Evolutionary conservation across 2,329 filamentous ascomycete genomes (phyloP).

Genomic region (Exophiala oligosperma): DNA sequence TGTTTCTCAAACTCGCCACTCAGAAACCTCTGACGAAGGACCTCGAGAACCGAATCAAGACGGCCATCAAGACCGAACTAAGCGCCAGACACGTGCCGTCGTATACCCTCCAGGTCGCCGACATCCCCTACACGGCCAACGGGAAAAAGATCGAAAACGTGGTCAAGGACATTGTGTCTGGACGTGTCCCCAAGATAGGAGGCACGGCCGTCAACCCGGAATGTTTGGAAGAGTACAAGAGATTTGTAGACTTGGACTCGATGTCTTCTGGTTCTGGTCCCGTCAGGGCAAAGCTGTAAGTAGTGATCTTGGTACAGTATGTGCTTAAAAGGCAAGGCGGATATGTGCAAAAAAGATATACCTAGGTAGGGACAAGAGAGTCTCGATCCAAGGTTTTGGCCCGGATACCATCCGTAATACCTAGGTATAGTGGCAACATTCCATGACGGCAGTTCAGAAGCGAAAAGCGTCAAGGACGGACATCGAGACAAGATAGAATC

Average conservation of each 20-base stretch:
- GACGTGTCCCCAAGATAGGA: slow-evolving; percentile 74
- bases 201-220: slow-evolving; percentile 87
- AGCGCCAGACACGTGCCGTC: slow-evolving; percentile 86
- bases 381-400: no score
- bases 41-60: slow-evolving; percentile 65
- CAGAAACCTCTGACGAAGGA: slow-evolving; percentile 57
- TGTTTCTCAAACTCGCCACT: slow-evolving; percentile 78
- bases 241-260: not conserved
- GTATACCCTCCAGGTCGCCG: slow-evolving; percentile 74
- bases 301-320: not conserved
- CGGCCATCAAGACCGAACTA: slow-evolving; percentile 69
- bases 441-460: no score
- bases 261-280: not conserved
- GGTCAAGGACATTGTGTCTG: slow-evolving; percentile 91
- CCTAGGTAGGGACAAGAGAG: no score
- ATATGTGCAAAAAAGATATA: no score
- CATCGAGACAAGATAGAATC: no score
- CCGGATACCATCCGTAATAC: no score
- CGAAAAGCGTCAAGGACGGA: no score
- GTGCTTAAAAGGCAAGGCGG: no score
- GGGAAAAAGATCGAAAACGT: slow-evolving; percentile 97
- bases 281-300: not conserved
- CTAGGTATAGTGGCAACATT: no score
- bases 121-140: slow-evolving; percentile 89
- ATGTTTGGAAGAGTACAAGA: slow-evolving; percentile 80